Percentiles rank a stretch among this genome's conserved stretches.
Conservation (phyloP, 768 basidiomycete species). For the Boletus sp. region DNA sequence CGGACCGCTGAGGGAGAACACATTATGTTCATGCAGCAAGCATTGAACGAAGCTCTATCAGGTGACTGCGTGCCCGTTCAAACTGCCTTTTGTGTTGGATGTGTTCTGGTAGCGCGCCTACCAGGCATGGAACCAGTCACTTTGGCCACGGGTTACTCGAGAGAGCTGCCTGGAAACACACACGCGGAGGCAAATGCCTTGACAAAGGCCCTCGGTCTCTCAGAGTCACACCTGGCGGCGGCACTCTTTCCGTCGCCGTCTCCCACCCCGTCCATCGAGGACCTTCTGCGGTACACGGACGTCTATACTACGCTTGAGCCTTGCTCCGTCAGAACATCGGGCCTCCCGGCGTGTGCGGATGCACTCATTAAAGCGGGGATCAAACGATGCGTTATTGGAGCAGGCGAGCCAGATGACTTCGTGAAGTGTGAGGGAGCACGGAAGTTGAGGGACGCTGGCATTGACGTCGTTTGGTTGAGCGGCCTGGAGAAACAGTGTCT, state of each 20-base stretch:
- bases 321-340: slow-evolving; percentile 87
- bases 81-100: slow-evolving; percentile 92
- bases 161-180: slow-evolving; percentile 91
- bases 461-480: slow-evolving; percentile 72
- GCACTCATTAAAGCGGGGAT: slow-evolving; percentile 73
- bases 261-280: slow-evolving; percentile 34
- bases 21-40: slow-evolving; percentile 52
- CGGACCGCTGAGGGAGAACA: slow-evolving; percentile 27
- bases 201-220: slow-evolving; percentile 57
- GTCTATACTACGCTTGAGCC: slow-evolving; percentile 97
- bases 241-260: slow-evolving; percentile 40
- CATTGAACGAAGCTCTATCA: slow-evolving; percentile 60
- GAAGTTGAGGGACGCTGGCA: slow-evolving; percentile 65
- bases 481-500: slow-evolving; percentile 82
- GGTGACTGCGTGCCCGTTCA: slow-evolving; percentile 63
- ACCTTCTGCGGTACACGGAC: slow-evolving; percentile 58
- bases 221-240: slow-evolving; percentile 42
- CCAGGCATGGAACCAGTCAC: slow-evolving; percentile 47
- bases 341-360: slow-evolving; percentile 81
- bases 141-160: slow-evolving; percentile 80
- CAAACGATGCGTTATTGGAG: slow-evolving; percentile 81
- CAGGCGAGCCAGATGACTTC: slow-evolving; percentile 90
- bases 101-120: slow-evolving; percentile 58
- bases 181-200: slow-evolving; percentile 97
- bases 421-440: slow-evolving; percentile 88